Percentiles rank a stretch among this genome's conserved stretches.
phyloP scores from a whole-genome alignment of 176 grass and related monocot species.

The Avena atlantica region DNA sequence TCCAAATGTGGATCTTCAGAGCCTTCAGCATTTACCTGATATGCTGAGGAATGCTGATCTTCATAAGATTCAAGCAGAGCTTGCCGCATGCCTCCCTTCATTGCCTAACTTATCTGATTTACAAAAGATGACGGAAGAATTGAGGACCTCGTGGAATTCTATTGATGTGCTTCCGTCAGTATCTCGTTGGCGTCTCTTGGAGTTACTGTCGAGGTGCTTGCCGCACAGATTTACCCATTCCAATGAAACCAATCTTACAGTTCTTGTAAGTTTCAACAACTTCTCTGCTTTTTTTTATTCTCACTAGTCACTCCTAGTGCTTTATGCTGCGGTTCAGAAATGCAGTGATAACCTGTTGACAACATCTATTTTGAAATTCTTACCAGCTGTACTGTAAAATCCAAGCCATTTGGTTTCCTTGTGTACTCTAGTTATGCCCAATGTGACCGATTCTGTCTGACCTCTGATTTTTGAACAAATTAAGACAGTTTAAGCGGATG shows the following conservation, averaged over 20 bases:
- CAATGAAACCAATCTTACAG: conserved; percentile 61
- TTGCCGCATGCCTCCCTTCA: conserved; percentile 76
- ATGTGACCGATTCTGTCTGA: neutral
- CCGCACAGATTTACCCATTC: conserved; percentile 65
- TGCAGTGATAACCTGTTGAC: neutral
- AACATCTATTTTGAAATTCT: neutral
- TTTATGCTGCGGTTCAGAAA: neutral
- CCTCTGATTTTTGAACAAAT: neutral
- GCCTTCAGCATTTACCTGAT: conserved; percentile 74
- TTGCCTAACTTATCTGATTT: conserved; percentile 71
- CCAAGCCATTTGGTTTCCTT: neutral
- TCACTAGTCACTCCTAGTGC: neutral
- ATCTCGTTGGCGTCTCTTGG: conserved; percentile 69
- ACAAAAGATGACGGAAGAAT: conserved; percentile 75
- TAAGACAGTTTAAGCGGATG: conserved; percentile 10
- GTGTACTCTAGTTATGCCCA: neutral
- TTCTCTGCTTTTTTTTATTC: conserved; percentile 3
- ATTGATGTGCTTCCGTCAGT: conserved; percentile 67
- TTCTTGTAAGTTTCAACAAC: conserved; percentile 61
- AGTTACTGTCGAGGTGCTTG: conserved; percentile 74
- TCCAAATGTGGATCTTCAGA: conserved; percentile 72
- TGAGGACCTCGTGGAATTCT: conserved; percentile 71
- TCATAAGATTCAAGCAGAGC: conserved; percentile 74
- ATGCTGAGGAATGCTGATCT: conserved; percentile 73
- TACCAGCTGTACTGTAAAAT: conserved; percentile 22